Evolutionary conservation across 768 basidiomycete species (phyloP).

Genomic region (Lactifluus echinatus): DNA sequence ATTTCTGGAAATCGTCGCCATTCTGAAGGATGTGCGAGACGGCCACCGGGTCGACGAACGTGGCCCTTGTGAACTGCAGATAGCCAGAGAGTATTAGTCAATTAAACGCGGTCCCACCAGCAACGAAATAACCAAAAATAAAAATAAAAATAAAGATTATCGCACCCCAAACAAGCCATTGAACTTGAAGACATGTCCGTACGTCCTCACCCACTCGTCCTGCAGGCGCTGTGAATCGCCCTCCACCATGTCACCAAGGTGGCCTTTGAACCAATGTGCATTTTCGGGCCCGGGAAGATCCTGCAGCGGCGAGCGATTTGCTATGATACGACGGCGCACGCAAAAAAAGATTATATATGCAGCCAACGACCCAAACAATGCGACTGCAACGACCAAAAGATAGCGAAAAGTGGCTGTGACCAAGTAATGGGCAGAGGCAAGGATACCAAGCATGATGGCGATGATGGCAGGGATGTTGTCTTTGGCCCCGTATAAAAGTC

Average conservation of each 20-base stretch:
- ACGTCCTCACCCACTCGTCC: conserved; percentile 15
- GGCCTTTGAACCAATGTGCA: conserved; percentile 2
- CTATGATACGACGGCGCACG: neutral
- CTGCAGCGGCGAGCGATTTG: neutral
- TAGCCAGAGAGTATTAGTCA: too few relatives aligned
- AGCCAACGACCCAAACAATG: neutral
- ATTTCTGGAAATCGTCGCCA: conserved; percentile 28
- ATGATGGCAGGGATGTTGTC: too few relatives aligned
- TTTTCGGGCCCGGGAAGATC: conserved; percentile 5
- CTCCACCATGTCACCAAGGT: conserved; percentile 3
- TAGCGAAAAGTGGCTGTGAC: neutral
- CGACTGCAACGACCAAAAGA: neutral
- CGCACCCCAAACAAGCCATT: conserved; percentile 2
- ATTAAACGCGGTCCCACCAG: too few relatives aligned
- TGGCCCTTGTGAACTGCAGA: conserved; percentile 22
- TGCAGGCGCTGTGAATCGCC: conserved; percentile 2
- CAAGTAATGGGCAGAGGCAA: neutral
- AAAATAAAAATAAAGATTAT: too few relatives aligned
- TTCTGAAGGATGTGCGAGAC: conserved; percentile 29
- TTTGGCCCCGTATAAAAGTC: too few relatives aligned
- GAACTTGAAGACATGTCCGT: conserved; percentile 13
- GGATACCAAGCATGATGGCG: neutral
- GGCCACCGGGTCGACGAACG: conserved; percentile 30
- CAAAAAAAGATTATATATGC: neutral
- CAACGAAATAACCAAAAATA: too few relatives aligned